Conservation (phyloP, 768 basidiomycete genomes). For the Trametopsis cervina region DNA sequence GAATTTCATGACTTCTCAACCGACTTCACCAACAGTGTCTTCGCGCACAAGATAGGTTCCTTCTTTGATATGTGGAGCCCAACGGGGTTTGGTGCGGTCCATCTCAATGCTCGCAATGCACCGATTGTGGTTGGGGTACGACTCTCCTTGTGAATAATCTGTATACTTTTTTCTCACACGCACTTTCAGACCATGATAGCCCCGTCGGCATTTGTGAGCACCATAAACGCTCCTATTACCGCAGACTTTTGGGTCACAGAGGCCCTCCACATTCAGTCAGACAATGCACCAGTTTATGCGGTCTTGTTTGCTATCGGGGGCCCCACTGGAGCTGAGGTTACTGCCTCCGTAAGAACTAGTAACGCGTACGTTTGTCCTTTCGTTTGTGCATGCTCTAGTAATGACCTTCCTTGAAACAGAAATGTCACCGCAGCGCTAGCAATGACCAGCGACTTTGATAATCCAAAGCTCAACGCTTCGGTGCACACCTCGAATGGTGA, state of each 20-base stretch:
- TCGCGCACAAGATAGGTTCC: not conserved
- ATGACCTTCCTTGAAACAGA: no score
- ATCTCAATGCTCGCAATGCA: not conserved
- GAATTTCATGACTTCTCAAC: not conserved
- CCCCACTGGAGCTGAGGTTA: not conserved
- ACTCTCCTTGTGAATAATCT: not conserved
- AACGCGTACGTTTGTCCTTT: not conserved
- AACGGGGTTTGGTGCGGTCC: not conserved
- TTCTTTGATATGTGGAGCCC: not conserved
- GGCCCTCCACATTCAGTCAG: not conserved
- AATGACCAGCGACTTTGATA: not conserved
- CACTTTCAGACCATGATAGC: not conserved
- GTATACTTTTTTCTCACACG: not conserved
- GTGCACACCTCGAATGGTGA: not conserved
- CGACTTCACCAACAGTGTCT: not conserved
- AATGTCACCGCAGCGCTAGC: not conserved
- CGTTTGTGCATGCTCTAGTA: no score
- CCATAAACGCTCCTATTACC: not conserved
- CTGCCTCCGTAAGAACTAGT: not conserved
- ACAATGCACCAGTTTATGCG: not conserved
- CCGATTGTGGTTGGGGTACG: not conserved
- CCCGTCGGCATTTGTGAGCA: not conserved
- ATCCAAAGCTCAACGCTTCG: not conserved
- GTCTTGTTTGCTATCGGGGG: not conserved
- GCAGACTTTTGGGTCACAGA: not conserved